Conservation (phyloP, 1,284 basidiomycete species). For the Vanrija sp. region DNA sequence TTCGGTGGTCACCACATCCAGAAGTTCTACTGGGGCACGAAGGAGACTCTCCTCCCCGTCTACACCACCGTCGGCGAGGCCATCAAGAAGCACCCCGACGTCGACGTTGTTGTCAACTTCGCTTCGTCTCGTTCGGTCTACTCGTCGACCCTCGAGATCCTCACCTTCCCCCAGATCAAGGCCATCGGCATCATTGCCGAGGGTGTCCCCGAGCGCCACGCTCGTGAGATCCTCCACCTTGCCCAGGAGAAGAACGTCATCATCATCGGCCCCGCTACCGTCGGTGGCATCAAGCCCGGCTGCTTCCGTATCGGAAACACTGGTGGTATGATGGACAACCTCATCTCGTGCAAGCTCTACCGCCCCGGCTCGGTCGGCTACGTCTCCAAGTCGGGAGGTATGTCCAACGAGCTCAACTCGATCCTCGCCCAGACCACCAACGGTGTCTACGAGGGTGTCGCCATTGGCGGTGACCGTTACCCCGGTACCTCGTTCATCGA, state of each 20-base stretch:
- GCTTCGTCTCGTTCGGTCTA: slow-evolving; percentile 93
- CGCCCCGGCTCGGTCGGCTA: slow-evolving; percentile 95
- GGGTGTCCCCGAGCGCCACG: slow-evolving; percentile 97
- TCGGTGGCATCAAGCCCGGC: slow-evolving; percentile 99
- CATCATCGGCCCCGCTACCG: slow-evolving; percentile 97
- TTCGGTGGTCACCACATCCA: slow-evolving; percentile 99
- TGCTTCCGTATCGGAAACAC: slow-evolving; percentile 99
- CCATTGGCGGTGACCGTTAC: slow-evolving; percentile 98
- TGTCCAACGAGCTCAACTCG: slow-evolving; percentile 99
- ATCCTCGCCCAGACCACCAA: slow-evolving; percentile 96
- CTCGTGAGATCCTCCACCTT: slow-evolving; percentile 88
- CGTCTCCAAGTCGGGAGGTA: slow-evolving; percentile 99
- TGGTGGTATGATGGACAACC: slow-evolving; percentile 99
- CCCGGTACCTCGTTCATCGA: slow-evolving; percentile 98
- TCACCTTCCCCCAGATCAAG: slow-evolving; percentile 68
- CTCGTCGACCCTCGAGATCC: slow-evolving; percentile 86
- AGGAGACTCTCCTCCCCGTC: slow-evolving; percentile 95
- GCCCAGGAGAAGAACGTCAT: slow-evolving; percentile 82
- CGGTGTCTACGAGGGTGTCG: slow-evolving; percentile 99
- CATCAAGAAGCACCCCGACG: slow-evolving; percentile 90
- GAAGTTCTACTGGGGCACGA: slow-evolving; percentile 99
- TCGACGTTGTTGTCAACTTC: slow-evolving; percentile 98
- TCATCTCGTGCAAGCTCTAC: slow-evolving; percentile 98
- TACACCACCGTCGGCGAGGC: slow-evolving; percentile 93
- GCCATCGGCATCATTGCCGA: slow-evolving; percentile 94